Percentiles rank a stretch among this genome's conserved stretches.
phyloP scores from a whole-genome alignment of 164 flowering plant genomes.

The Sedum album region DNA sequence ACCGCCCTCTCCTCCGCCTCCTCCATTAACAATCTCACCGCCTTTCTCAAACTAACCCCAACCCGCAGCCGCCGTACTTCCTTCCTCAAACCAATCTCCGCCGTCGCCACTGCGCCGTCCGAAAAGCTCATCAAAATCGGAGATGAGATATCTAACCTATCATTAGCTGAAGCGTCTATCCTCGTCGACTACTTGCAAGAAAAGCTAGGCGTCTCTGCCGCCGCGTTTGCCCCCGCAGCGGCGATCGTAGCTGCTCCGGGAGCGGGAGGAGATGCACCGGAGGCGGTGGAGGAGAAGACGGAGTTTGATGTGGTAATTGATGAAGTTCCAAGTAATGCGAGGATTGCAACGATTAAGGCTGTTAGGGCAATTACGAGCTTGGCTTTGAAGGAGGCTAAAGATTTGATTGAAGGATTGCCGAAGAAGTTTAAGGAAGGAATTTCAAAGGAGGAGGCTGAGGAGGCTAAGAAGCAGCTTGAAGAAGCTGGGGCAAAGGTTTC shows the following conservation, averaged over 20 bases:
- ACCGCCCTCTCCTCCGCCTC: neutral
- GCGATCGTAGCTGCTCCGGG: constrained; percentile 11
- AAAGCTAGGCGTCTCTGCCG: constrained; percentile 35
- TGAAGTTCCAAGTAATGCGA: constrained; percentile 79
- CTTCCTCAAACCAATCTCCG: neutral
- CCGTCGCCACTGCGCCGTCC: neutral
- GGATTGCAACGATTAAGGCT: constrained; percentile 83
- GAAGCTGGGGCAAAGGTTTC: constrained; percentile 83
- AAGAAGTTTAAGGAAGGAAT: constrained; percentile 84
- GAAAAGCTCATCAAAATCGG: neutral
- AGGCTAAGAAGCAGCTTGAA: constrained; percentile 91
- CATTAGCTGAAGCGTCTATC: neutral
- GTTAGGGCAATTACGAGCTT: constrained; percentile 75
- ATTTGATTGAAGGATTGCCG: constrained; percentile 85
- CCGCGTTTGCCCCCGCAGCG: constrained; percentile 75
- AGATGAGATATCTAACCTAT: neutral
- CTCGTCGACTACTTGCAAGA: neutral
- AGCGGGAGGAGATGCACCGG: constrained; percentile 22
- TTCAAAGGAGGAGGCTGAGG: constrained; percentile 89
- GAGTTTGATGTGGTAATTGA: constrained; percentile 90
- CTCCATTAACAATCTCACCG: neutral
- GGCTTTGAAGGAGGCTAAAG: constrained; percentile 96
- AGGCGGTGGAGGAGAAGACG: constrained; percentile 83
- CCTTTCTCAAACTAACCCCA: neutral
- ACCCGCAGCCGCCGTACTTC: neutral